Conservation (phyloP, 768 basidiomycete species). For the Dioszegia crocea region DNA sequence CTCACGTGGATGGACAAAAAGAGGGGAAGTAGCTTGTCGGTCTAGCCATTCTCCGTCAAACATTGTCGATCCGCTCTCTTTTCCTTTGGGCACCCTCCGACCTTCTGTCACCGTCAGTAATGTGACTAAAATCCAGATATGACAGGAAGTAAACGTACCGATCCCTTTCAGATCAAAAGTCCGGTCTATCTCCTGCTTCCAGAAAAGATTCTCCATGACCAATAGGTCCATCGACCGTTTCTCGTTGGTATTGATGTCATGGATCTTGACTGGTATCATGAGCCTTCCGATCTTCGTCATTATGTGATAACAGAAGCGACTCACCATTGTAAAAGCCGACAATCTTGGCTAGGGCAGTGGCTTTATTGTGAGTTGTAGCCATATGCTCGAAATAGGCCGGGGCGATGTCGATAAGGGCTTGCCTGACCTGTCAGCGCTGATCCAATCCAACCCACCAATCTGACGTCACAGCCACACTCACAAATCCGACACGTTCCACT, state of each 20-base stretch:
- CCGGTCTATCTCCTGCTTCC: slow-evolving; percentile 62
- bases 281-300: background rate
- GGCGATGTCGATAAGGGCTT: slow-evolving; percentile 70
- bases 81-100: slow-evolving; percentile 18
- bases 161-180: slow-evolving; percentile 83
- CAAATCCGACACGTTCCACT: slow-evolving; percentile 83
- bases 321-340: slow-evolving; percentile 69
- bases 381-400: slow-evolving; percentile 77
- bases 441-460: no score
- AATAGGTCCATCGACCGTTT: slow-evolving; percentile 70
- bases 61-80: slow-evolving; percentile 56
- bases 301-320: background rate
- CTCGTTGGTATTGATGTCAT: slow-evolving; percentile 66
- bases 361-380: slow-evolving; percentile 62
- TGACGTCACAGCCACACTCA: no score
- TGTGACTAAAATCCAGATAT: background rate
- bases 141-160: slow-evolving; percentile 38
- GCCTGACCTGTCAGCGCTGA: slow-evolving; percentile 53
- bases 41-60: slow-evolving; percentile 86
- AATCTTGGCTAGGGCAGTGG: slow-evolving; percentile 71
- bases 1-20: slow-evolving; percentile 60
- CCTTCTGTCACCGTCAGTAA: slow-evolving; percentile 16
- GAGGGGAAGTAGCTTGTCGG: slow-evolving; percentile 63
- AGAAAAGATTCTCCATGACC: slow-evolving; percentile 83
- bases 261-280: slow-evolving; percentile 56